These are phyloP conservation scores for Ogataea chonburiensis DNA, from an alignment of 805 yeast species.

Conservation along the genomic window DNA sequence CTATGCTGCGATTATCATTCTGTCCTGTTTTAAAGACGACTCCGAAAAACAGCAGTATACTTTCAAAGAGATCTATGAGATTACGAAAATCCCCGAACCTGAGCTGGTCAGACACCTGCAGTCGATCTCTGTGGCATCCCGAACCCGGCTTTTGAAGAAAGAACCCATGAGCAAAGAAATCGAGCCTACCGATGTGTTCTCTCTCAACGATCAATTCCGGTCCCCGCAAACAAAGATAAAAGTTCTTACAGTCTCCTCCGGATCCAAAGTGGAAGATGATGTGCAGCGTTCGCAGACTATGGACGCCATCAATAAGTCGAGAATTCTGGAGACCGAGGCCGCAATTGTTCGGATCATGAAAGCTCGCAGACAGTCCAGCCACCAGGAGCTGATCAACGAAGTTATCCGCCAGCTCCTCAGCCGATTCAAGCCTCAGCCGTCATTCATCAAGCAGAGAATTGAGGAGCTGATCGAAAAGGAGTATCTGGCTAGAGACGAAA, in stretches of 20 bases:
- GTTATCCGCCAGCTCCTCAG: conserved; percentile 55
- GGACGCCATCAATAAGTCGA: conserved; percentile 56
- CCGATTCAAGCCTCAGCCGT: conserved; percentile 69
- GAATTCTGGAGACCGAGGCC: conserved; percentile 73
- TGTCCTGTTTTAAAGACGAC: conserved; percentile 61
- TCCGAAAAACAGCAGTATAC: conserved; percentile 45
- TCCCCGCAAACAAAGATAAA: conserved; percentile 69
- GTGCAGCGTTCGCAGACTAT: conserved; percentile 53
- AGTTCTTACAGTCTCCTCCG: conserved; percentile 63
- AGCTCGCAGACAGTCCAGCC: conserved; percentile 57
- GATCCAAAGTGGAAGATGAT: conserved; percentile 49
- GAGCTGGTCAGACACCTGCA: conserved; percentile 78
- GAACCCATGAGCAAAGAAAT: conserved; percentile 74
- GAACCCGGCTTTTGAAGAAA: conserved; percentile 71
- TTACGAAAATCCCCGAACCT: conserved; percentile 67
- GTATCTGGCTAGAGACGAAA: conserved; percentile 69
- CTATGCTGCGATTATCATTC: conserved; percentile 72
- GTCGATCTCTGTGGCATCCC: conserved; percentile 81
- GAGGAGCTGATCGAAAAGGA: conserved; percentile 79
- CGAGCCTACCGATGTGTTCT: conserved; percentile 59
- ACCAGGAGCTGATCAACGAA: conserved; percentile 66
- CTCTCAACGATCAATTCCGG: conserved; percentile 65
- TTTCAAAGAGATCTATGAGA: conserved; percentile 56
- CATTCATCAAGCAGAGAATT: conserved; percentile 66
- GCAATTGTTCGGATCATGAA: conserved; percentile 89